Percentiles rank a stretch among this genome's conserved stretches.
Conservation (phyloP, 176 grass and related monocot species). For the Bothriochloa decipiens region DNA sequence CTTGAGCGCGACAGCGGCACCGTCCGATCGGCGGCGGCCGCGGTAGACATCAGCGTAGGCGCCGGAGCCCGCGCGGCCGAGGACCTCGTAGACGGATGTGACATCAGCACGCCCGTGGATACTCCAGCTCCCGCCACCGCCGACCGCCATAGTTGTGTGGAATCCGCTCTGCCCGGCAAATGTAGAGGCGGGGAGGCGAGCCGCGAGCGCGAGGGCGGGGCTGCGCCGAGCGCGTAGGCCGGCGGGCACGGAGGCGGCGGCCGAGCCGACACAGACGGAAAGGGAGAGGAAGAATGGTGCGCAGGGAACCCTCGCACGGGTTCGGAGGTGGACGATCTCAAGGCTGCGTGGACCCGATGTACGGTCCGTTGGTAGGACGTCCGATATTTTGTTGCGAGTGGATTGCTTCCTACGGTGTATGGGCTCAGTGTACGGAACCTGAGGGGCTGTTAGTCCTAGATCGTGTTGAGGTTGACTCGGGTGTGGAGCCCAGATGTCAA, state of each 20-base stretch:
- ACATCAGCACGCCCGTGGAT: slow-evolving; percentile 80
- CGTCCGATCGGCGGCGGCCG: slow-evolving; percentile 79
- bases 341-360: neutral
- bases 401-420: neutral
- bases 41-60: slow-evolving; percentile 96
- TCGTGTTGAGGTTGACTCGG: neutral
- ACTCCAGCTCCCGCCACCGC: slow-evolving; percentile 79
- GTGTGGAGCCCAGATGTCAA: slow-evolving; percentile 11
- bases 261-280: too few species aligned
- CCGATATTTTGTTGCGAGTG: fast-evolving
- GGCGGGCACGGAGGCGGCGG: too few species aligned
- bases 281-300: too few species aligned
- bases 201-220: too few species aligned
- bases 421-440: neutral
- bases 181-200: too few species aligned
- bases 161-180: too few species aligned
- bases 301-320: too few species aligned
- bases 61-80: slow-evolving; percentile 76
- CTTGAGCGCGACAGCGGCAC: slow-evolving; percentile 75
- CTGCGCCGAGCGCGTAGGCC: too few species aligned
- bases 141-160: slow-evolving; percentile 40
- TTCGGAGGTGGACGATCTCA: neutral
- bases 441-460: fast-evolving
- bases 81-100: slow-evolving; percentile 74
- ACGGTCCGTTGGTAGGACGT: neutral